Conservation (phyloP, 2,329 filamentous ascomycete genomes). For the Pseudocercospora fuligena region DNA sequence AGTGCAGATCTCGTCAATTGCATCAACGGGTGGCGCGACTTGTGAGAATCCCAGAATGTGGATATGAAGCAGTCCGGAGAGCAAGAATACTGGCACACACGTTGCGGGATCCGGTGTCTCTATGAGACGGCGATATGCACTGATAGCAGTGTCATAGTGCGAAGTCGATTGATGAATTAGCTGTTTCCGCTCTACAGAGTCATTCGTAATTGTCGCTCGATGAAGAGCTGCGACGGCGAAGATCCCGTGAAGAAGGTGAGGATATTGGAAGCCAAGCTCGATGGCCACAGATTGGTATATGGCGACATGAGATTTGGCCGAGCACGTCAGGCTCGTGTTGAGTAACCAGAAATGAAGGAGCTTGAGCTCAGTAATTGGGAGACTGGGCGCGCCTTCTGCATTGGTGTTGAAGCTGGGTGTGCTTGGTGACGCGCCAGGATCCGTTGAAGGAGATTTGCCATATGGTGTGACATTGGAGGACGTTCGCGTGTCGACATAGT, state of each 20-base stretch:
- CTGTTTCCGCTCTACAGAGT: conserved; percentile 21
- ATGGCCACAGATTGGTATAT: conserved; percentile 26
- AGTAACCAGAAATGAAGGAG: conserved; percentile 31
- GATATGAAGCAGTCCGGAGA: conserved; percentile 20
- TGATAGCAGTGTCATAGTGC: conserved; percentile 23
- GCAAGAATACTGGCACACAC: conserved; percentile 21
- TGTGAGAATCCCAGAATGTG: conserved; percentile 25
- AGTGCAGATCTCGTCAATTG: conserved; percentile 19
- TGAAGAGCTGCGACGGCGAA: conserved; percentile 31
- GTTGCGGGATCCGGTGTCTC: conserved; percentile 19
- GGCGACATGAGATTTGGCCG: conserved; percentile 2
- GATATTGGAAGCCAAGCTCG: conserved; percentile 29
- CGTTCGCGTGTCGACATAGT: conserved; percentile 9
- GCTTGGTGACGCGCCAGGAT: conserved; percentile 10
- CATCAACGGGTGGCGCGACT: conserved; percentile 18
- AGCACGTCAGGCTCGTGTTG: conserved; percentile 21
- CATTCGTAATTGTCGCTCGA: conserved; percentile 16
- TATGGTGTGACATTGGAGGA: conserved; percentile 7
- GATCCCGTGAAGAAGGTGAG: conserved; percentile 31
- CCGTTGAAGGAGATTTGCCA: conserved; percentile 5
- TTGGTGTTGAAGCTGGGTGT: conserved; percentile 2
- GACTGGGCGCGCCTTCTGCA: conserved; percentile 9
- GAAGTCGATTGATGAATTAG: conserved; percentile 19
- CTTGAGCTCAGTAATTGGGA: conserved; percentile 26
- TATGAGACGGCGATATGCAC: conserved; percentile 16